Percentiles rank a stretch among this genome's conserved stretches.
These are phyloP conservation scores for Pelargonium exstipulatum DNA, from an alignment of 441 rosid species.

Conservation along the genomic window DNA sequence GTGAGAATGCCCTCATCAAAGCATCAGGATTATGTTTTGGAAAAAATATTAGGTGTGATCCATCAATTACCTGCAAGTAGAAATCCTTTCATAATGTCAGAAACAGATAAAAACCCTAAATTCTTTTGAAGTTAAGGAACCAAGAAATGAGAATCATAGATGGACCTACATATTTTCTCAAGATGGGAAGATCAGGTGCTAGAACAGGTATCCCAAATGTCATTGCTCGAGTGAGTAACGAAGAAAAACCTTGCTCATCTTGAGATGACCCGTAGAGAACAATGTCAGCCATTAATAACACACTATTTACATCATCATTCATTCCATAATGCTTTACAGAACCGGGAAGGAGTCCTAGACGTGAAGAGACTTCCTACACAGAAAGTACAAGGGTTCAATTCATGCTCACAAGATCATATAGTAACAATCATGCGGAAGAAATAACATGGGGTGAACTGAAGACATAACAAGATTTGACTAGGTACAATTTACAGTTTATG, in stretches of 20 bases:
- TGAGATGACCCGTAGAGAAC: constrained; percentile 90
- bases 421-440: neutral
- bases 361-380: constrained; percentile 70
- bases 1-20: constrained; percentile 67
- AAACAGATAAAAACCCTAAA: constrained; percentile 12
- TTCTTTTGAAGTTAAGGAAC: constrained; percentile 21
- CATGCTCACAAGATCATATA: constrained; percentile 15
- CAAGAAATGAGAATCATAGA: constrained; percentile 15
- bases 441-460: constrained; percentile 3
- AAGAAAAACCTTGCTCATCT: constrained; percentile 89
- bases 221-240: constrained; percentile 84
- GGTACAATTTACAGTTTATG: neutral
- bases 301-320: constrained; percentile 62
- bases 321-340: constrained; percentile 71
- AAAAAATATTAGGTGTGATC: constrained; percentile 60
- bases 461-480: constrained; percentile 7
- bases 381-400: constrained; percentile 11
- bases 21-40: constrained; percentile 61
- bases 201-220: constrained; percentile 72
- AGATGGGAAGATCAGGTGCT: constrained; percentile 68
- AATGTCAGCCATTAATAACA: constrained; percentile 77
- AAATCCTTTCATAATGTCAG: constrained; percentile 16
- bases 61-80: constrained; percentile 59
- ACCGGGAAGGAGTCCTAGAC: constrained; percentile 62
- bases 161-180: constrained; percentile 70